Evolutionary conservation across 2,329 filamentous ascomycete species (phyloP).

Genomic region (Botryotinia calthae): DNA sequence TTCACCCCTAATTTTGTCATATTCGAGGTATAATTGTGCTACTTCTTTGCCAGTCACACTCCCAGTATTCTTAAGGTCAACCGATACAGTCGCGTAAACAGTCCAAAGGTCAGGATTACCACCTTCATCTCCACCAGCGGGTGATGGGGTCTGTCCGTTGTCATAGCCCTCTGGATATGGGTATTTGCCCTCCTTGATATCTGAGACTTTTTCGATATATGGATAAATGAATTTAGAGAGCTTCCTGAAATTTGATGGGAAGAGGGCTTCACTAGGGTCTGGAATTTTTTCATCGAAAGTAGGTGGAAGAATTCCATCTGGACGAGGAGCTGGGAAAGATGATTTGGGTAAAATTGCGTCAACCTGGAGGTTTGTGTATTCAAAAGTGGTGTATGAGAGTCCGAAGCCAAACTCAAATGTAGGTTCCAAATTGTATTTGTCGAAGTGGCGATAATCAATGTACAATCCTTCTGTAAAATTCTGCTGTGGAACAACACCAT

Average conservation of each 20-base stretch:
- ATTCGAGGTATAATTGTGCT: slow-evolving; percentile 56
- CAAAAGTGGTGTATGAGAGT: slow-evolving; percentile 65
- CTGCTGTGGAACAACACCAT: slow-evolving; percentile 72
- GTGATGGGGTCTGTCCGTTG: slow-evolving; percentile 47
- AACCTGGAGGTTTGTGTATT: slow-evolving; percentile 49
- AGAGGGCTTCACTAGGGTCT: slow-evolving; percentile 50
- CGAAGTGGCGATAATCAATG: slow-evolving; percentile 87
- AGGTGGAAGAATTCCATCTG: slow-evolving; percentile 46
- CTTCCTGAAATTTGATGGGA: slow-evolving; percentile 54
- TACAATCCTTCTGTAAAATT: slow-evolving; percentile 81
- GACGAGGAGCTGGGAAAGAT: slow-evolving; percentile 36
- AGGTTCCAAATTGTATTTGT: slow-evolving; percentile 70
- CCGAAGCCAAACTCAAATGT: slow-evolving; percentile 87
- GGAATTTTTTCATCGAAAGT: slow-evolving; percentile 51
- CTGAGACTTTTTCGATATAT: slow-evolving; percentile 44
- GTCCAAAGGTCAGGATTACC: slow-evolving; percentile 57
- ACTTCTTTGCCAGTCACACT: slow-evolving; percentile 49
- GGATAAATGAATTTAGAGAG: slow-evolving; percentile 67
- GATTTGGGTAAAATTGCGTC: slow-evolving; percentile 43
- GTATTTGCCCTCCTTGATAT: slow-evolving; percentile 43
- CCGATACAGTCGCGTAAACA: slow-evolving; percentile 52
- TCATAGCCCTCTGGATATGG: slow-evolving; percentile 48
- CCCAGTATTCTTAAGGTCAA: slow-evolving; percentile 60
- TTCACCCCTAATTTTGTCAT: slow-evolving; percentile 33
- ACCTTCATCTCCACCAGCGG: slow-evolving; percentile 61